Percentiles rank a stretch among this genome's conserved stretches.
These are phyloP conservation scores for Baudoinia panamericana DNA, from an alignment of 495 filamentous ascomycete genomes.

Conservation along the genomic window DNA sequence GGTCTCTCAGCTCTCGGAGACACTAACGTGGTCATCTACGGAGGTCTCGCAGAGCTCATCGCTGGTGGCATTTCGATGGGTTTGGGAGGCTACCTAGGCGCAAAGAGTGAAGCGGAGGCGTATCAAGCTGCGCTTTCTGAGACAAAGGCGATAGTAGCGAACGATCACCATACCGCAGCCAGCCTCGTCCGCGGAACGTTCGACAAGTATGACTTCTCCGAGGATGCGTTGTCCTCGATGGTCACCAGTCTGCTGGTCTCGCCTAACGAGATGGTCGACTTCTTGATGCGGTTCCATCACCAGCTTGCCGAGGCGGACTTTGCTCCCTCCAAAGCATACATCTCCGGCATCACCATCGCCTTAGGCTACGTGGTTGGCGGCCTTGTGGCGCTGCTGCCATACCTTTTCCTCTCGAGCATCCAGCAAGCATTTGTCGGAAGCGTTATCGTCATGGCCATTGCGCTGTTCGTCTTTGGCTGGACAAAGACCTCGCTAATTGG, in stretches of 20 bases:
- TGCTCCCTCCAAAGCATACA: constrained; percentile 11
- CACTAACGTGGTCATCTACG: constrained; percentile 45
- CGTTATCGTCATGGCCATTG: constrained; percentile 53
- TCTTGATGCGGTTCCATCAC: constrained; percentile 19
- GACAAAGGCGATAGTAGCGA: constrained; percentile 9
- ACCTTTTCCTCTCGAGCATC: constrained; percentile 48
- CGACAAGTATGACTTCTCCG: constrained; percentile 10
- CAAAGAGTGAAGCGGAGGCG: constrained; percentile 47
- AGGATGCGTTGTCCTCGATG: constrained; percentile 4
- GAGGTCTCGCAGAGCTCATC: constrained; percentile 44
- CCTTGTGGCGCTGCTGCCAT: constrained; percentile 59
- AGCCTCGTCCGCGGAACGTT: constrained; percentile 7
- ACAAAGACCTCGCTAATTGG: constrained; percentile 48
- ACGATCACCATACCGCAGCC: constrained; percentile 3
- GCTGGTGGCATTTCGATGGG: constrained; percentile 49
- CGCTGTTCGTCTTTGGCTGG: constrained; percentile 62
- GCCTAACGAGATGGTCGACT: constrained; percentile 11
- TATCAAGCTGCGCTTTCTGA: constrained; percentile 11
- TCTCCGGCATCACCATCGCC: constrained; percentile 43
- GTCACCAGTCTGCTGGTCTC: not conserved
- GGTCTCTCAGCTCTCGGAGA: constrained; percentile 39
- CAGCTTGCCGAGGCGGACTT: constrained; percentile 10
- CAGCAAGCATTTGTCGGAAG: constrained; percentile 50
- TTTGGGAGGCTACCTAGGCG: constrained; percentile 49
- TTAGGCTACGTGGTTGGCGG: constrained; percentile 64